Conservation (phyloP, 2,329 filamentous ascomycete species). For the Aspergillus luchuensis region DNA sequence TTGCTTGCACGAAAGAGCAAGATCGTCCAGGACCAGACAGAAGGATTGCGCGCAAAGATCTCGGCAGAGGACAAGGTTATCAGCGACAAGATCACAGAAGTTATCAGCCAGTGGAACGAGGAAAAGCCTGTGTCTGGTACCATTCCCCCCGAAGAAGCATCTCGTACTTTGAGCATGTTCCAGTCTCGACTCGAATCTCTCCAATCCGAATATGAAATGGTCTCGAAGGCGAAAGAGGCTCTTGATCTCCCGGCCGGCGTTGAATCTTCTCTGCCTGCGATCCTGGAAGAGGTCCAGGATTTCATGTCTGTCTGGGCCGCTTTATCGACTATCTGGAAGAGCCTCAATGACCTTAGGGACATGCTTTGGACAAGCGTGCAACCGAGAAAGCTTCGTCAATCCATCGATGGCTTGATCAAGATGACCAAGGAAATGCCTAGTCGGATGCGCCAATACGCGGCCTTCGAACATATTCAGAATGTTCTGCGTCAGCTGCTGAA, state of each 20-base stretch:
- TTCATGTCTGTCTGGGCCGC: conserved; percentile 99
- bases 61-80: conserved; percentile 90
- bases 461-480: conserved; percentile 97
- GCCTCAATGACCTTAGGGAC: conserved; percentile 89
- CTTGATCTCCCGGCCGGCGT: conserved; percentile 80
- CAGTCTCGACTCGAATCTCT: conserved; percentile 82
- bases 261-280: conserved; percentile 78
- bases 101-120: conserved; percentile 86
- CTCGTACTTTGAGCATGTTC: conserved; percentile 76
- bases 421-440: conserved; percentile 99
- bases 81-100: conserved; percentile 80
- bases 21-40: conserved; percentile 93
- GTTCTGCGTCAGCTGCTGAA: conserved; percentile 86
- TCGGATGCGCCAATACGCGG: conserved; percentile 97
- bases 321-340: conserved; percentile 94
- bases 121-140: conserved; percentile 96
- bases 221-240: conserved; percentile 94
- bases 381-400: conserved; percentile 85
- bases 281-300: conserved; percentile 94
- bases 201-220: conserved; percentile 86
- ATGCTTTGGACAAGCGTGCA: conserved; percentile 94
- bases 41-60: conserved; percentile 93
- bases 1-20: conserved; percentile 89
- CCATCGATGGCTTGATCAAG: conserved; percentile 89
- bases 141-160: conserved; percentile 86